Evolutionary conservation across 1,284 basidiomycete species (phyloP).

Genomic region (Coriolopsis trogii): DNA sequence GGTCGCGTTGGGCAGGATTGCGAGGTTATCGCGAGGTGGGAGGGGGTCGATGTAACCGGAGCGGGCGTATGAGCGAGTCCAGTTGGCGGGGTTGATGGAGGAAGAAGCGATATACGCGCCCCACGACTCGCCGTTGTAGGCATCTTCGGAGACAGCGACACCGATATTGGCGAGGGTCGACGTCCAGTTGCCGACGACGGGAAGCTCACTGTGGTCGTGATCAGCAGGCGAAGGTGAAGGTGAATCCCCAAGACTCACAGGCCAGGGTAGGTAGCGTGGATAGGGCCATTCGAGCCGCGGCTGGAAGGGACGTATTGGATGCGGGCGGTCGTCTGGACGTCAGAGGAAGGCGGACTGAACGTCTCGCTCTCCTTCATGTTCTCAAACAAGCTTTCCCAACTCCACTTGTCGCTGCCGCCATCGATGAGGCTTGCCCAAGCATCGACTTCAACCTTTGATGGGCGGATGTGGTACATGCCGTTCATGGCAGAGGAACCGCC

Average conservation of each 20-base stretch:
- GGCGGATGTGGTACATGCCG: slow-evolving; percentile 68
- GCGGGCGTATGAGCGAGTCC: slow-evolving; percentile 69
- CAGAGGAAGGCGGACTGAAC: slow-evolving; percentile 43
- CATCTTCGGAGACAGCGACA: slow-evolving; percentile 44
- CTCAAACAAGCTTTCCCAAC: slow-evolving; percentile 53
- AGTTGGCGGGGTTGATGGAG: slow-evolving; percentile 65
- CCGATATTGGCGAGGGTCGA: slow-evolving; percentile 47
- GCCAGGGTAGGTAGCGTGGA: slow-evolving; percentile 52
- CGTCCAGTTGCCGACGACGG: slow-evolving; percentile 56
- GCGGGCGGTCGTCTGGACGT: slow-evolving; percentile 38
- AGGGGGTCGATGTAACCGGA: slow-evolving; percentile 72
- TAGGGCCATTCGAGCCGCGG: slow-evolving; percentile 49
- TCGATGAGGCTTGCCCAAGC: slow-evolving; percentile 52
- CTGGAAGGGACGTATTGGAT: slow-evolving; percentile 45
- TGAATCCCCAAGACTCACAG: slow-evolving; percentile 42
- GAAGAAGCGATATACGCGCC: slow-evolving; percentile 64
- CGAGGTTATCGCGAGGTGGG: slow-evolving; percentile 60
- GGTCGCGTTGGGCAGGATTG: slow-evolving; percentile 55
- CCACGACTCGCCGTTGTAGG: slow-evolving; percentile 51
- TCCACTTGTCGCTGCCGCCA: slow-evolving; percentile 44
- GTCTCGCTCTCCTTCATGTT: slow-evolving; percentile 57
- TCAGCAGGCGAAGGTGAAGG: not conserved
- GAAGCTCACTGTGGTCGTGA: slow-evolving; percentile 42
- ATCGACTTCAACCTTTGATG: slow-evolving; percentile 55
- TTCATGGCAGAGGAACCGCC: slow-evolving; percentile 76